Percentiles rank a stretch among this genome's conserved stretches.
Conservation (phyloP, 768 basidiomycete species). For the Tulasnella sp. region DNA sequence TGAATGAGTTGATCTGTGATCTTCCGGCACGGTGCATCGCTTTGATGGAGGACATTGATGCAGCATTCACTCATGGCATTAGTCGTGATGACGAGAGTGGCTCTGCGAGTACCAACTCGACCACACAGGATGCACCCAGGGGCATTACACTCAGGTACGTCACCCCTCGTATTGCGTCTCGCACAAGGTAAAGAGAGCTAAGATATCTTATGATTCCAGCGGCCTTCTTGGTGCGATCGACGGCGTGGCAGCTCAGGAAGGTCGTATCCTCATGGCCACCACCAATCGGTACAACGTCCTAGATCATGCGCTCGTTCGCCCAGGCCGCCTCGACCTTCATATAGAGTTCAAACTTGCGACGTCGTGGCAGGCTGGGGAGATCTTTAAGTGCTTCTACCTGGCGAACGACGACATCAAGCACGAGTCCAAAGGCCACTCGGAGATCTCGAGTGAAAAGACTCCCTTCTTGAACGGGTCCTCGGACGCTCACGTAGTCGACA, state of each 20-base stretch:
- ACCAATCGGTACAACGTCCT: conserved; percentile 62
- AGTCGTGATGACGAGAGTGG: conserved; percentile 25
- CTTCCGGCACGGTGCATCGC: conserved; percentile 64
- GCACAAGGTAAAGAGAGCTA: too few species aligned
- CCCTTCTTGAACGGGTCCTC: neutral
- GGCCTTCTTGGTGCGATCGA: conserved; percentile 73
- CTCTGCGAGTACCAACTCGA: neutral
- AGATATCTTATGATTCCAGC: conserved; percentile 26
- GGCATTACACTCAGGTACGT: neutral
- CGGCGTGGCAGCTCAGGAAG: conserved; percentile 68
- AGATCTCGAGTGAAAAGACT: neutral
- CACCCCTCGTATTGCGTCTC: neutral
- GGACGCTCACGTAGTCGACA: neutral
- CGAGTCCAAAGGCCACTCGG: neutral
- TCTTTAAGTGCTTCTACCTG: conserved; percentile 60
- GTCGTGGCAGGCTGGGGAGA: conserved; percentile 49
- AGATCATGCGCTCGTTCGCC: conserved; percentile 63
- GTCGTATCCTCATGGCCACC: conserved; percentile 69
- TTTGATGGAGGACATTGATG: conserved; percentile 79
- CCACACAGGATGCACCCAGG: neutral
- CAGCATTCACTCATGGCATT: conserved; percentile 46
- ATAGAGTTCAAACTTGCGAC: conserved; percentile 69
- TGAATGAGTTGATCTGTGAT: conserved; percentile 46
- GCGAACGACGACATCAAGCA: neutral
- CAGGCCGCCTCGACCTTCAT: conserved; percentile 72